phyloP scores from a whole-genome alignment of 2,329 filamentous ascomycete genomes.

The Zelopaecilomyces penicillatus region DNA sequence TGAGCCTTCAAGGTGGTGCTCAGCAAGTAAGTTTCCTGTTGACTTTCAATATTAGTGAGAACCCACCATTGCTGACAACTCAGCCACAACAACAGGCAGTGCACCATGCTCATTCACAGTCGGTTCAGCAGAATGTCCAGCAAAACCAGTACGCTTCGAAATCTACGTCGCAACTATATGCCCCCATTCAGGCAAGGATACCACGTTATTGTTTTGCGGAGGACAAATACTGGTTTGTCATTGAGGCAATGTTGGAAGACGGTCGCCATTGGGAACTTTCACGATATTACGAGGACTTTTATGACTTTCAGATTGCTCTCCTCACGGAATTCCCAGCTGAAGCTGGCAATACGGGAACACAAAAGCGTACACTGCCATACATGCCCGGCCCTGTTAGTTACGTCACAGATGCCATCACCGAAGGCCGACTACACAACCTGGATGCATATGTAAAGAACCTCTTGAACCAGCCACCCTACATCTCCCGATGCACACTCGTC shows the following conservation, averaged over 20 bases:
- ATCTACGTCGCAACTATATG: constrained; percentile 50
- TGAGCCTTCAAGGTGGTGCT: constrained; percentile 54
- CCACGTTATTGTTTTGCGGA: constrained; percentile 93
- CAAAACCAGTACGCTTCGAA: constrained; percentile 28
- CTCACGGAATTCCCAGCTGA: constrained; percentile 88
- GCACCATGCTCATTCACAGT: constrained; percentile 21
- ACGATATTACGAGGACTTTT: constrained; percentile 96
- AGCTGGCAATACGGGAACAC: constrained; percentile 73
- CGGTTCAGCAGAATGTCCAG: constrained; percentile 28
- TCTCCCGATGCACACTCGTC: constrained; percentile 74
- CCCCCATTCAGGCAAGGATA: constrained; percentile 76
- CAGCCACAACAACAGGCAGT: constrained; percentile 16
- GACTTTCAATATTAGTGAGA: neutral
- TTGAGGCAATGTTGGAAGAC: constrained; percentile 84
- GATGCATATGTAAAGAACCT: constrained; percentile 95
- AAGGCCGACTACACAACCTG: constrained; percentile 82
- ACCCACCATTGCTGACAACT: neutral
- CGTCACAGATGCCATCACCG: constrained; percentile 95
- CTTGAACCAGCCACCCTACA: constrained; percentile 72
- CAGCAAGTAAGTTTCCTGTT: constrained; percentile 15
- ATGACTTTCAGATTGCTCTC: constrained; percentile 94
- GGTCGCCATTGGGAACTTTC: constrained; percentile 88
- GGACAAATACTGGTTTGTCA: constrained; percentile 90
- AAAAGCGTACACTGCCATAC: constrained; percentile 80
- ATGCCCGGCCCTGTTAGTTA: constrained; percentile 98